These are phyloP conservation scores for Boletus bicolor DNA, from an alignment of 768 basidiomycete genomes.

Conservation along the genomic window DNA sequence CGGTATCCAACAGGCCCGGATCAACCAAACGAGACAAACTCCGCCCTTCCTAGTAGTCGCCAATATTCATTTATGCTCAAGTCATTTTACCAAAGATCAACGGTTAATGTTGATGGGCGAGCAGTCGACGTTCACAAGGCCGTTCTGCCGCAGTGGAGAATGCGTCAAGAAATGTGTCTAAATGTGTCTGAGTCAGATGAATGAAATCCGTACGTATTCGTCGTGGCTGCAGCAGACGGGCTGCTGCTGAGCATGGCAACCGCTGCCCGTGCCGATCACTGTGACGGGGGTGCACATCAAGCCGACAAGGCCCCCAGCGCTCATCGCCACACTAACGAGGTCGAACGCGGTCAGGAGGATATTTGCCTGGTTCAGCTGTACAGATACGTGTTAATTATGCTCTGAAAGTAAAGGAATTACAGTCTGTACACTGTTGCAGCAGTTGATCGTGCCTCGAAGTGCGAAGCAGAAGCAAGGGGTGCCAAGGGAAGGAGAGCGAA, in stretches of 20 bases:
- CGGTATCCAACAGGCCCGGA: background rate
- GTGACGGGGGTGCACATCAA: constrained; percentile 6
- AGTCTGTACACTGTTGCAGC: constrained; percentile 9
- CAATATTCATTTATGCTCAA: background rate
- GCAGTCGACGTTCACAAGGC: constrained; percentile 7
- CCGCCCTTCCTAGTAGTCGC: background rate
- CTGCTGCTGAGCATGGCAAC: constrained; percentile 1
- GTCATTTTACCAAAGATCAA: background rate
- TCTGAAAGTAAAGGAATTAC: background rate
- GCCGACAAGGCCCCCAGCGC: constrained; percentile 1
- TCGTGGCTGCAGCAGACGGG: constrained; percentile 13
- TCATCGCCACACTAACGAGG: background rate
- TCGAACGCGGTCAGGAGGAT: background rate
- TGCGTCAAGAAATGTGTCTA: background rate
- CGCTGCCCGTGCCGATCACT: constrained; percentile 2
- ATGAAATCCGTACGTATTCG: background rate
- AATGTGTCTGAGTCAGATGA: background rate
- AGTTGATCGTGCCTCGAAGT: constrained; percentile 1
- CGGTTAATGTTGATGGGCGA: background rate
- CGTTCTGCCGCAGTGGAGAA: background rate
- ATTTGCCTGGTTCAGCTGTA: background rate
- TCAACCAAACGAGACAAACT: background rate
- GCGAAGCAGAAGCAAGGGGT: constrained; percentile 11
- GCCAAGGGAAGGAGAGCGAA: constrained; percentile 15
- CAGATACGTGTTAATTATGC: background rate